These are phyloP conservation scores for Phycomyces nitens DNA, from an alignment of 192 early-diverging fungal species.

Conservation along the genomic window DNA sequence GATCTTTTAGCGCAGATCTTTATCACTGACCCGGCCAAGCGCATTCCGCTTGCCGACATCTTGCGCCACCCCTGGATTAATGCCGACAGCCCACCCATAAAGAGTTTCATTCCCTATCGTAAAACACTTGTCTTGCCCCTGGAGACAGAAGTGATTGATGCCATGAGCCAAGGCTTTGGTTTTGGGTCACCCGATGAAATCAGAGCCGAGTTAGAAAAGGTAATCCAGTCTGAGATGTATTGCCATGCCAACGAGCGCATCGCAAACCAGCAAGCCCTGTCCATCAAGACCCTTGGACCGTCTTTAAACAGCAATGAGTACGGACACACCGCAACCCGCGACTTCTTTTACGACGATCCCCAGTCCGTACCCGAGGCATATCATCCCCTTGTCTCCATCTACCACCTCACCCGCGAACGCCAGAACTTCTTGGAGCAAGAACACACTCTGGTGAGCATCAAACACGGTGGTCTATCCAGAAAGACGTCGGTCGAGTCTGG, in stretches of 20 bases:
- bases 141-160: slow-evolving; percentile 54
- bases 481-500: slow-evolving; percentile 21
- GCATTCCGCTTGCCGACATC: slow-evolving; percentile 71
- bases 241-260: slow-evolving; percentile 17
- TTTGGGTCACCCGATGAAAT: slow-evolving; percentile 69
- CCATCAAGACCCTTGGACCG: neutral
- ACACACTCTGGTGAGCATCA: neutral
- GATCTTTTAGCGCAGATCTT: slow-evolving; percentile 69
- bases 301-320: neutral
- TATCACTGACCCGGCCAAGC: slow-evolving; percentile 62
- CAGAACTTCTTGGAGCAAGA: slow-evolving; percentile 5
- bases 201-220: slow-evolving; percentile 40
- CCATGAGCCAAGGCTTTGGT: slow-evolving; percentile 69
- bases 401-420: slow-evolving; percentile 73
- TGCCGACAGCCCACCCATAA: slow-evolving; percentile 57
- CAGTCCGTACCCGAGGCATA: slow-evolving; percentile 34
- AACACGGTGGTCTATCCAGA: slow-evolving; percentile 8
- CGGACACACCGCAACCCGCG: neutral
- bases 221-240: slow-evolving; percentile 53
- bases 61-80: slow-evolving; percentile 73
- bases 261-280: slow-evolving; percentile 1
- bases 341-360: slow-evolving; percentile 23
- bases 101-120: slow-evolving; percentile 63
- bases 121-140: slow-evolving; percentile 51
- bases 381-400: slow-evolving; percentile 78